Evolutionary conservation across 345 rosid species (phyloP).

Genomic region (Acer saccharum): DNA sequence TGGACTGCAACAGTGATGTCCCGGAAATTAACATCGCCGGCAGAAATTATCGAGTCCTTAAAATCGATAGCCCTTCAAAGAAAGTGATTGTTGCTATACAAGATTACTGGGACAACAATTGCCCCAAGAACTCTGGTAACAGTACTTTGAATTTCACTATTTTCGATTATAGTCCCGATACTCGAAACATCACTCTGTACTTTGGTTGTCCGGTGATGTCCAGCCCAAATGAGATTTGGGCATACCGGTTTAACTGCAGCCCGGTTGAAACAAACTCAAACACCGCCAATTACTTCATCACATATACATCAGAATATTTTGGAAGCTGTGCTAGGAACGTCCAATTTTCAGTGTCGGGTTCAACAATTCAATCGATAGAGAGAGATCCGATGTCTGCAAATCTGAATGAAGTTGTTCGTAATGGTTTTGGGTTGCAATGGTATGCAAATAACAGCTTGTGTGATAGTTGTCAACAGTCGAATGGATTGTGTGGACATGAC

Average conservation of each 20-base stretch:
- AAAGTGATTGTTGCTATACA: conserved; percentile 26
- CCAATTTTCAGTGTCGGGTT: neutral
- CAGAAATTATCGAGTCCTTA: conserved; percentile 30
- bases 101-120: conserved; percentile 21
- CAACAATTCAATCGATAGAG: too few relatives aligned
- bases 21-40: conserved; percentile 29
- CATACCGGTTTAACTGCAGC: neutral
- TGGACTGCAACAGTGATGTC: neutral
- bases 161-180: neutral
- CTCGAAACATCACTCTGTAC: conserved; percentile 21
- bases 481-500: too few relatives aligned
- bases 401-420: too few relatives aligned
- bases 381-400: too few relatives aligned
- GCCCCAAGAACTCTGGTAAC: conserved; percentile 16
- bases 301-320: too few relatives aligned
- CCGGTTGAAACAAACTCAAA: neutral
- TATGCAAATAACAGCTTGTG: too few relatives aligned
- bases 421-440: too few relatives aligned
- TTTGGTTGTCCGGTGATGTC: too few relatives aligned
- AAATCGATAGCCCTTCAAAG: neutral
- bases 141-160: neutral
- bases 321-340: too few relatives aligned
- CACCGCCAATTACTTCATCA: neutral
- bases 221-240: too few relatives aligned
- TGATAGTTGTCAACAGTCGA: too few relatives aligned